phyloP scores from a whole-genome alignment of 129 eudicot genomes.

The Ambrosia trifida region DNA sequence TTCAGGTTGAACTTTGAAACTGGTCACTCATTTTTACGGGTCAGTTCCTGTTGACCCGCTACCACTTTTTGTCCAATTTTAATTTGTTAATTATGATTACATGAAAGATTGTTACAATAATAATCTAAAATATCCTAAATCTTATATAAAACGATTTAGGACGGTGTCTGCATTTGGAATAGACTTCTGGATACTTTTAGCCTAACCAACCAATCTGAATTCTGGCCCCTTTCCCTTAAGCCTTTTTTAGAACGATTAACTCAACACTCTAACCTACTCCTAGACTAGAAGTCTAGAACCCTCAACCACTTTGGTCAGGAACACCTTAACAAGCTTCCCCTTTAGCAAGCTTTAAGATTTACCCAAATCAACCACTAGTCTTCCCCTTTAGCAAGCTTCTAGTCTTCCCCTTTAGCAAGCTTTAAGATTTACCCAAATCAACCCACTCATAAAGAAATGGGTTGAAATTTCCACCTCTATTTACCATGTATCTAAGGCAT shows the following conservation, averaged over 20 bases:
- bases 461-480: slow-evolving; percentile 4
- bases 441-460: not conserved
- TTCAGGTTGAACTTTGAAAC: not conserved
- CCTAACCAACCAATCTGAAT: not conserved
- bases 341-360: slow-evolving; percentile 4
- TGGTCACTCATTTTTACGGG: not conserved
- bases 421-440: not conserved
- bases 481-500: not conserved
- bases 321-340: too few species aligned
- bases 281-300: too few species aligned
- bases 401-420: not conserved
- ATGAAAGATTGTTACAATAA: not conserved
- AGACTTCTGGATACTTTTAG: not conserved
- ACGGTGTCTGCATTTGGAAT: not conserved
- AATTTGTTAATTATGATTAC: not conserved
- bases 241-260: too few species aligned
- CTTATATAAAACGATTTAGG: not conserved
- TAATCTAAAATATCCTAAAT: not conserved
- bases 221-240: not conserved
- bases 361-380: not conserved
- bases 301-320: too few species aligned
- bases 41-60: not conserved
- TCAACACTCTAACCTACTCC: too few species aligned
- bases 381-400: not conserved
- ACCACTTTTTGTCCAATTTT: not conserved